Base-by-base conservation (phyloP, 805 yeast species). In the Candida tibetensis region DNA sequence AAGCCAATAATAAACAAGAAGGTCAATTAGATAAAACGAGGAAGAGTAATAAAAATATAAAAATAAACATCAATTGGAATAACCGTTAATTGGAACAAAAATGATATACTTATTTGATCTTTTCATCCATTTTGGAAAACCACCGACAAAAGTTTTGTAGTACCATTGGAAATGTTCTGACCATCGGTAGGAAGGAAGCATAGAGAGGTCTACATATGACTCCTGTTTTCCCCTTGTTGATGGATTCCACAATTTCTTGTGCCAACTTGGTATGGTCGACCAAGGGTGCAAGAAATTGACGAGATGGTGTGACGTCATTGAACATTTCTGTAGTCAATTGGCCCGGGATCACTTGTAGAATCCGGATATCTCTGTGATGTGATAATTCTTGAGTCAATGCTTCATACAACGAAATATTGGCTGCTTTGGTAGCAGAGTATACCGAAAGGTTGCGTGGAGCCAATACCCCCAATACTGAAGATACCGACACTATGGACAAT, bases 281-380 rank as follows among this genome's bases (percentile, higher is more conserved):
- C 6, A 74, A 27, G 0, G 82, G 82, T 0, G 80, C 79, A 30
- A 76, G 49, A 41, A 75, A 74, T 21, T 43, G 44, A 29, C 58
- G 55, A 5, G 67, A 58, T 3, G 73, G 71, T 2, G 51, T 45
- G 6, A 74, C 71, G 45, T 75, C 79, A 2, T 48, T 45, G 45
- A 77, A 77, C 81, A 77, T 74, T 7, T 48, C 51, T 0, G 77
- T 62, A 30, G 64, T 58, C 21, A 77, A 50, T 49, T 77, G 82
- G 2, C 82, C 82, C 0, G 81, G 79, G 2, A 65, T 42, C 5
- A 76, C 69, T 8, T 71, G 50, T 12, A 72, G 57, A 19, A 67
- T 43, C 4, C 66, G 48, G 3, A 75, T 48, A 1, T 37, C 34
- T 0, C 62, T 52, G 25, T 34, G 33, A 2, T 41, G 42, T 2